These are phyloP conservation scores for Boechera divaricarpa DNA, from an alignment of 345 rosid species.

Conservation along the genomic window DNA sequence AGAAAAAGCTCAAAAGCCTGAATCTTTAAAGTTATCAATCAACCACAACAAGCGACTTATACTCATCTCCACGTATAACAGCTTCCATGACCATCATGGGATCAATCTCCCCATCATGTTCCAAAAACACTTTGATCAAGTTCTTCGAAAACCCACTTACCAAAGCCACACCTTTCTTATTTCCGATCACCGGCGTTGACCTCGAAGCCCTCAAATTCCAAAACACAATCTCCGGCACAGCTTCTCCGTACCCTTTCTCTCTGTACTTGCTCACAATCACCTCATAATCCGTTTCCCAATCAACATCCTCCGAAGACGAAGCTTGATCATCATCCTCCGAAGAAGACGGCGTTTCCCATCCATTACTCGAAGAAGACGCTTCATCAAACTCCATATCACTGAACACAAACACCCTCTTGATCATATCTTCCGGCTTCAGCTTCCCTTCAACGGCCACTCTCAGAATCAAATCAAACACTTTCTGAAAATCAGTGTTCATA, in stretches of 20 bases:
- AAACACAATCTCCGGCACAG: too few relatives aligned
- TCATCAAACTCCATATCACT: too few relatives aligned
- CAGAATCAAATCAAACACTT: constrained; percentile 58
- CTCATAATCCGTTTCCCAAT: too few relatives aligned
- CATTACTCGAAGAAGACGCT: too few relatives aligned
- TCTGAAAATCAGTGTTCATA: constrained; percentile 48
- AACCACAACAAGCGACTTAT: constrained; percentile 47
- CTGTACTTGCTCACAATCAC: too few relatives aligned
- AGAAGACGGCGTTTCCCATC: too few relatives aligned
- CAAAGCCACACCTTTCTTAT: constrained; percentile 55
- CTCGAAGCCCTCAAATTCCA: constrained; percentile 39
- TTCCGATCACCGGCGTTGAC: constrained; percentile 52
- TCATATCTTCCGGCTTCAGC: constrained; percentile 56
- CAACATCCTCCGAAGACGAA: too few relatives aligned
- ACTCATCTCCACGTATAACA: constrained; percentile 56
- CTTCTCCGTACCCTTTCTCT: too few relatives aligned
- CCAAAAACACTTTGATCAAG: constrained; percentile 56
- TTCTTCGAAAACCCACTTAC: constrained; percentile 75
- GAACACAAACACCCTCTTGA: constrained; percentile 23
- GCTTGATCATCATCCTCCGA: too few relatives aligned
- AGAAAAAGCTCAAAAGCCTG: too few relatives aligned
- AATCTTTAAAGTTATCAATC: constrained; percentile 16
- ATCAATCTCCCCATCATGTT: constrained; percentile 45
- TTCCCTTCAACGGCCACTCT: constrained; percentile 51
- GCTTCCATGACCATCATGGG: constrained; percentile 53